These are phyloP conservation scores for Leccinellum albellum DNA, from an alignment of 768 basidiomycete species.

Conservation along the genomic window DNA sequence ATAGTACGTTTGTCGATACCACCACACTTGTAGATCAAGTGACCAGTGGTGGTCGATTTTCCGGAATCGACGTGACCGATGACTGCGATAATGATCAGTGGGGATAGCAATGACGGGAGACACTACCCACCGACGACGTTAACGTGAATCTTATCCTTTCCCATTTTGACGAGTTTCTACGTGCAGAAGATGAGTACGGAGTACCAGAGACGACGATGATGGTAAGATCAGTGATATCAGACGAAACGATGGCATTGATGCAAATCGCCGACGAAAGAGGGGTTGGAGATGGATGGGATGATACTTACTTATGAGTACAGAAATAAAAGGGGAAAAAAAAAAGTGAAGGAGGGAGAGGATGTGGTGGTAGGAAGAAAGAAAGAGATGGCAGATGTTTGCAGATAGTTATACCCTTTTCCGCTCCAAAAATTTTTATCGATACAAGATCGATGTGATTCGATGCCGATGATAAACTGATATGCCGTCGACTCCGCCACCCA, in stretches of 20 bases:
- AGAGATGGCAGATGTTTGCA: constrained; percentile 41
- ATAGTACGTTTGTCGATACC: constrained; percentile 99
- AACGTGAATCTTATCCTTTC: constrained; percentile 95
- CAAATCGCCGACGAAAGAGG: constrained; percentile 12
- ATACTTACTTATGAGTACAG: constrained; percentile 44
- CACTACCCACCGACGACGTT: constrained; percentile 86
- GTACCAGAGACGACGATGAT: constrained; percentile 15
- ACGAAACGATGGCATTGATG: constrained; percentile 16
- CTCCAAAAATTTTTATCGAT: constrained; percentile 63
- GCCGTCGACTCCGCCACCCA: constrained; percentile 36
- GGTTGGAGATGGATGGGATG: not conserved
- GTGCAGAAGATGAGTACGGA: constrained; percentile 12
- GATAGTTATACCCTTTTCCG: constrained; percentile 53
- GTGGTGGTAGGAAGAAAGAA: constrained; percentile 38
- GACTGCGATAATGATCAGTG: constrained; percentile 49
- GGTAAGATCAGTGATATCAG: constrained; percentile 22
- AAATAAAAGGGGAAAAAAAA: constrained; percentile 35
- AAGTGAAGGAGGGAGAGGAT: constrained; percentile 26
- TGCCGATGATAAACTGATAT: constrained; percentile 46
- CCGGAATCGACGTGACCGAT: constrained; percentile 99
- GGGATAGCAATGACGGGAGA: constrained; percentile 11
- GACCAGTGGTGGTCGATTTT: constrained; percentile 99
- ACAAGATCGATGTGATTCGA: constrained; percentile 56
- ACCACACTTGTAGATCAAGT: constrained; percentile 99
- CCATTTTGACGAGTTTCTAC: constrained; percentile 72